These are phyloP conservation scores for Echites panduratus DNA, from an alignment of 257 asterid species.

Conservation along the genomic window DNA sequence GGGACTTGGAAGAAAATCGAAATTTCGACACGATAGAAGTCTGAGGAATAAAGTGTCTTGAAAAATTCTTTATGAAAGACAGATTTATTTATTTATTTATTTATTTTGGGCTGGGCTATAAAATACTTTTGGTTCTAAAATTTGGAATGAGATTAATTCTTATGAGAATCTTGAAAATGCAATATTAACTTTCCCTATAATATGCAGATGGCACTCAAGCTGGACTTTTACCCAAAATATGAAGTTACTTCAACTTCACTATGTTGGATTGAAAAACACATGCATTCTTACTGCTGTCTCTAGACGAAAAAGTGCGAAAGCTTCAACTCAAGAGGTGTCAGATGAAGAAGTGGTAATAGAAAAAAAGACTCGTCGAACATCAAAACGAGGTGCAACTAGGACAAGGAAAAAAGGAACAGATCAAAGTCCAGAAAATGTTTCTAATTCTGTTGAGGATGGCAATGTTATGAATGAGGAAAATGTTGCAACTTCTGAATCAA, in stretches of 20 bases:
- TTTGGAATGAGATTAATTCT: background rate
- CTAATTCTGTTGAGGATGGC: slow-evolving; percentile 21
- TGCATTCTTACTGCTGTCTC: slow-evolving; percentile 51
- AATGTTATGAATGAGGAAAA: slow-evolving; percentile 37
- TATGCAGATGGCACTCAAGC: slow-evolving; percentile 52
- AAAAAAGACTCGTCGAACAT: slow-evolving; percentile 38
- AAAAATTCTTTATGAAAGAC: no score
- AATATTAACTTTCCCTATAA: slow-evolving; percentile 11
- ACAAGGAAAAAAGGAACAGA: slow-evolving; percentile 38
- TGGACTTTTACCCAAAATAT: slow-evolving; percentile 31
- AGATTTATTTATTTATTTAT: no score
- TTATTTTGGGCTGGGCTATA: no score
- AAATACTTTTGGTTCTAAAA: no score
- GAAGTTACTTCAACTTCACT: slow-evolving; percentile 42
- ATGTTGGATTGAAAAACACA: slow-evolving; percentile 31
- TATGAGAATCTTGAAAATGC: background rate
- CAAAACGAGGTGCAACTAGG: slow-evolving; percentile 48
- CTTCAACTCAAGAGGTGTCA: slow-evolving; percentile 34
- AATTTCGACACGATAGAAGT: no score
- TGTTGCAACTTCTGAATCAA: slow-evolving; percentile 26
- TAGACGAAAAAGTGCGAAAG: slow-evolving; percentile 29
- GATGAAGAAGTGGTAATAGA: slow-evolving; percentile 39
- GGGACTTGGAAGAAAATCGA: no score
- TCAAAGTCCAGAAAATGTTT: slow-evolving; percentile 32
- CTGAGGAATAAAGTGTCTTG: no score